Conservation (phyloP, 129 eudicot species). For the Ambrosia trifida region DNA sequence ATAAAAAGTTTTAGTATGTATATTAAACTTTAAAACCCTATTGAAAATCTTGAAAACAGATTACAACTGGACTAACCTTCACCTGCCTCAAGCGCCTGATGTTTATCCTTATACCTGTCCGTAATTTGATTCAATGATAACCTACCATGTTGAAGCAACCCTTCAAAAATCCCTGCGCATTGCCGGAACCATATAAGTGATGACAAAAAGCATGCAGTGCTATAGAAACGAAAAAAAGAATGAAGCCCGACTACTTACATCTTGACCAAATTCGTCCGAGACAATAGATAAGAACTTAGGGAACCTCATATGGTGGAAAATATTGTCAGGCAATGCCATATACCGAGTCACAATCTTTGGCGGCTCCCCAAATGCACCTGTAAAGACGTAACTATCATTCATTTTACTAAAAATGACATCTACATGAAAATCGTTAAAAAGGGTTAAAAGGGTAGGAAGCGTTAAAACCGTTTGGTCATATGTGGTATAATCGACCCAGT, state of each 20-base stretch:
- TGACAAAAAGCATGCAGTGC: neutral
- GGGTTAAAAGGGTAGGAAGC: too few relatives aligned
- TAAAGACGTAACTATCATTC: conserved; percentile 16
- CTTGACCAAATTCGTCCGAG: conserved; percentile 63
- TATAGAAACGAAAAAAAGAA: neutral
- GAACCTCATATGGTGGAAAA: conserved; percentile 80
- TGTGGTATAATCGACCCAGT: too few relatives aligned
- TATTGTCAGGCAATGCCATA: conserved; percentile 73
- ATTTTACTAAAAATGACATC: neutral
- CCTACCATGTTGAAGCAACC: conserved; percentile 91
- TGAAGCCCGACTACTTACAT: conserved; percentile 43
- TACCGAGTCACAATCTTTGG: conserved; percentile 65
- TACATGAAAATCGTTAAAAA: too few relatives aligned
- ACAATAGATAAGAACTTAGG: conserved; percentile 71
- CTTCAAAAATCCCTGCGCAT: conserved; percentile 69
- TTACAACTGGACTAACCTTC: conserved; percentile 38
- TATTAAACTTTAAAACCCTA: neutral
- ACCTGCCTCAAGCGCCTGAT: conserved; percentile 20
- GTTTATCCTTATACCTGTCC: conserved; percentile 62
- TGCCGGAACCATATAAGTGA: conserved; percentile 23
- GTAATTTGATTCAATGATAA: conserved; percentile 64
- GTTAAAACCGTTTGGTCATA: too few relatives aligned
- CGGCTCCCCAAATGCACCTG: conserved; percentile 67
- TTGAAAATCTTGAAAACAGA: neutral
- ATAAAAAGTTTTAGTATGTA: conserved; percentile 16